Base-by-base conservation (phyloP, 768 basidiomycete species). In the Lentinus tigrinus region DNA sequence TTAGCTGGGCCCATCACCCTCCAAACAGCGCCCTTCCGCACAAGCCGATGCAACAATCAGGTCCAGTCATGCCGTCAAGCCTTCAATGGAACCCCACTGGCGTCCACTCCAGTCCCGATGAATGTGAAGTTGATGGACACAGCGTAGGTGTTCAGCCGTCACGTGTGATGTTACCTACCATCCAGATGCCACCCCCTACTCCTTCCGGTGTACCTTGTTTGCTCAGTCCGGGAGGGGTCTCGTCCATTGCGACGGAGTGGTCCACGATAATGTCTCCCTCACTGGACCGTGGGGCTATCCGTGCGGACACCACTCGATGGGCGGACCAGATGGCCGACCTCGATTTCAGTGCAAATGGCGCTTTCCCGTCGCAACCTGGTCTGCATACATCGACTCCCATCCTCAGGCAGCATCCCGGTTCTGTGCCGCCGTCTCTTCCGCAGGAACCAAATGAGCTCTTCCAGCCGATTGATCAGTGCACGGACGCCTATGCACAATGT, bases 1-100 rank as follows among this genome's bases (percentile, higher is more conserved):
- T 89, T 7, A 89, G 89, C 23, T 92, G 91, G 90, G 88, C 89
- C 17, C 90, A 92, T 69, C 85, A 87, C 46, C 60, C 54, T 51
- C 55, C 49, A 46, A 43, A 53, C 49, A 52, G 44, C 52, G 52
- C 53, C 57, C 60, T 48, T 27, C 17, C 54, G 42, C 47, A 19
- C 6, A 27, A 28, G 13, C 58, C 49, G 24, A 43, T 44, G 7
- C 47, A 42, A 36, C 46, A 50, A 16, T n/a, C 49, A 14, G 34
- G 13, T 24, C 6, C 31, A 21, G 24, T 44, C 50, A 6, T 9
- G n/a, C 17, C 28, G 43, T 24, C 19, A 13, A 47, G 19, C 21
- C 36, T 47, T 3, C 31, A 39, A 31, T 24, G 19, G n/a, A 23
- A 43, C 10, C 5, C 31, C 4, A 10, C 55, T 21, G 19, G 19